Base-by-base conservation (phyloP, 2,329 filamentous ascomycete species). In the Rachicladosporium sp. region DNA sequence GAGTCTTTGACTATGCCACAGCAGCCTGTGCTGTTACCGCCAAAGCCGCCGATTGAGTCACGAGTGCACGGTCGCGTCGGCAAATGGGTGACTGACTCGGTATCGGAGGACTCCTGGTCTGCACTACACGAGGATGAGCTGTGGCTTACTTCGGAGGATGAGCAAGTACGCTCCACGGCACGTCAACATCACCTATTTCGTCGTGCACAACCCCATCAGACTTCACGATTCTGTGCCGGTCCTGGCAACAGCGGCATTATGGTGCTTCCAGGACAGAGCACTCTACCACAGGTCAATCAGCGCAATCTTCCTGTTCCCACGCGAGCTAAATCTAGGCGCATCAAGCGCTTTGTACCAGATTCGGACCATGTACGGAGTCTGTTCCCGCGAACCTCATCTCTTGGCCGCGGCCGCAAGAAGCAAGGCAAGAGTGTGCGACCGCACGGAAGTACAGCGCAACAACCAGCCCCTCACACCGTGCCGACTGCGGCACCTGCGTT, bases 111-210 rank as follows among this genome's bases (percentile, higher is more conserved):
- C 6, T 45, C 39, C 2, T 34, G 34, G 15, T 36, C 23, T 13
- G 38, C 48, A n/a, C 46, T 48, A 9, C 27, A 36, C 19, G 43
- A 51, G 27, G 43, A 49, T 19, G 53, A 56, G 29, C 55, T 54
- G 12, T 59, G 56, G 56, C 45, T 57, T 13, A 59, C 56, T 1
- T 52, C 52, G 2, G 52, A 56, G 2, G 36, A 43, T 23, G 42
- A 48, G 9, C 11, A 31, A 7, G 41, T 34, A 21, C 34, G 33
- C 10, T 38, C 30, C 11, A 36, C 34, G 21, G 35, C 15, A 2
- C 38, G 37, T 12, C 39, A 33, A 31, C 35, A 40, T 30, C 36
- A 38, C 15, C 33, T 31, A 10, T 33, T 10, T 37, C 35, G 36
- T 11, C 43, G 49, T 30, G 44, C 50, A 21, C 43, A 45, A 9